Conservation (phyloP, 176 grass and related monocot genomes). For the sorghum (Sorghum bicolor) region DNA sequence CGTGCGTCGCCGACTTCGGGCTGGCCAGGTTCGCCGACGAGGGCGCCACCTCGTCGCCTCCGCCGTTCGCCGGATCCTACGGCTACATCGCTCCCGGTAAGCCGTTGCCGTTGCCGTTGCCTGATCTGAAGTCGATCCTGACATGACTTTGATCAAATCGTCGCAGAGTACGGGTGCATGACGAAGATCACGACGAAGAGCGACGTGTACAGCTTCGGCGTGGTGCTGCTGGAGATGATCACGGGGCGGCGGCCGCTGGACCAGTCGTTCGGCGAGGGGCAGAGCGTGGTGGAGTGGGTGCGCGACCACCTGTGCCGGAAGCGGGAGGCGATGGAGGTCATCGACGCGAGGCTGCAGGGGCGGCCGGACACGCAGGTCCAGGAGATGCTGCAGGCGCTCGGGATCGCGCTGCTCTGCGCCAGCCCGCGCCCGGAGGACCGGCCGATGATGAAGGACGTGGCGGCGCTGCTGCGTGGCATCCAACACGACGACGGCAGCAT, state of each 20-base stretch:
- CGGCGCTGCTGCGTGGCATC: constrained; percentile 71
- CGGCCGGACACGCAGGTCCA: constrained; percentile 59
- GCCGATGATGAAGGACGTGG: constrained; percentile 78
- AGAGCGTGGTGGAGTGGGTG: constrained; percentile 82
- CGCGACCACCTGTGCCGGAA: constrained; percentile 59
- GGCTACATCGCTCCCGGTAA: constrained; percentile 95
- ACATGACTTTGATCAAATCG: neutral
- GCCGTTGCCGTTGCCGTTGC: neutral
- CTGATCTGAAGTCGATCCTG: neutral
- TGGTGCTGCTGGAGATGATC: constrained; percentile 77
- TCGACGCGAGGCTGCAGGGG: constrained; percentile 56
- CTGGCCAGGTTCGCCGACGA: constrained; percentile 60
- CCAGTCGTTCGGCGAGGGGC: constrained; percentile 50
- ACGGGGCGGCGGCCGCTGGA: constrained; percentile 56
- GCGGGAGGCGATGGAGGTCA: constrained; percentile 53
- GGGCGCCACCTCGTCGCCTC: constrained; percentile 42
- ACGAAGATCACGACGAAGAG: constrained; percentile 92
- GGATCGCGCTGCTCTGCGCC: constrained; percentile 70
- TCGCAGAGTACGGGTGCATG: constrained; percentile 80
- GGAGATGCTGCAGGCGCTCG: constrained; percentile 87
- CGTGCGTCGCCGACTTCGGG: constrained; percentile 83
- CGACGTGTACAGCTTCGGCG: constrained; percentile 94
- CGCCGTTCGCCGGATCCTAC: constrained; percentile 85
- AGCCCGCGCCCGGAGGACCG: constrained; percentile 63
- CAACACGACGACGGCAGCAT: constrained; percentile 44